Evolutionary conservation across 805 yeast genomes (phyloP), one percentile per base, ranked within the genome.

Genomic region (Wickerhamiella sergipiensis): DNA sequence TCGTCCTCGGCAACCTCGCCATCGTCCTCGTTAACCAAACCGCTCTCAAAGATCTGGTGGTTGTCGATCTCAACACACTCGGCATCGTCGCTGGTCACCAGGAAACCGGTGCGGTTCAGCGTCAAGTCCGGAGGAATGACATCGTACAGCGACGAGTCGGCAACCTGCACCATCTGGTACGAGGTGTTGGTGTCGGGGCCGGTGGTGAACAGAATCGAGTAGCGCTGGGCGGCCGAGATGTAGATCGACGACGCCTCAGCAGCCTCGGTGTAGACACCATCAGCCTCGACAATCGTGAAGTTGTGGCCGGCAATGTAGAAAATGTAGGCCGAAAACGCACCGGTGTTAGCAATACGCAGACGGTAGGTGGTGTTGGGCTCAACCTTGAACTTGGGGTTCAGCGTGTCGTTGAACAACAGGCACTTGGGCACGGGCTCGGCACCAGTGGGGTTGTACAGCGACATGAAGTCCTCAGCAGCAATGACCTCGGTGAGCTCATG

Each of bases 391-490:
- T 56, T 56, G 50, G 57, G 42, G 67, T 84, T 83, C 61, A 73
- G 76, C 12, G 95, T 81, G 64, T 88, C 87, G 70, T 90, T 90
- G 66, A 88, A 72, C 60, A 92, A 74, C 59, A 84, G 67, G 64
- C 76, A 72, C 57, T 85, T 83, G 8, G 98, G 98, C 59, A 92
- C 81, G 48, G 98, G 98, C 71, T 92, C 98, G 44, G 97, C 96
- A 63, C 98, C 98, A 9, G 96, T 86, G 53, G 98, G 98, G 68
- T 92, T 92, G 71, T 74, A 80, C 55, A 81, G 65, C 57, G 70
- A 77, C 72, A 88, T 64, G 71, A 92, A 89, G 38, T 59, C 52
- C 17, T 74, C 70, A 19, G 65, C 58, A 5, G 56, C 43, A 56
- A 73, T 69, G 57, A 83, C 71, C 39, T 67, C 77, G 31, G 81